A percentile compares a stretch with the other conserved stretches of the same genome.
Conservation (phyloP, 805 yeast species). For the Metschnikowia peoriensis region DNA sequence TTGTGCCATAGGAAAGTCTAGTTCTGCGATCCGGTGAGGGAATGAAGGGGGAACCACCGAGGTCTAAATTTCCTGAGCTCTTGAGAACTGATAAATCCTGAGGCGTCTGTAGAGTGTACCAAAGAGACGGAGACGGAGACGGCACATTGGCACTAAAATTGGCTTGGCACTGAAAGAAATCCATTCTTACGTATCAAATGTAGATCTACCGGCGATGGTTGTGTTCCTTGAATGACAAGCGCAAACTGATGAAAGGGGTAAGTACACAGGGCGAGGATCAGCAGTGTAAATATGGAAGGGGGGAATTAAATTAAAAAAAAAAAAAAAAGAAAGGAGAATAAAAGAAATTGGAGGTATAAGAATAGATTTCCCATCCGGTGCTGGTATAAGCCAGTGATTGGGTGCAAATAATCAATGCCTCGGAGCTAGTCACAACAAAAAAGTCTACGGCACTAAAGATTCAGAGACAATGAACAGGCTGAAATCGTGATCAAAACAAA, state of each 20-base stretch:
- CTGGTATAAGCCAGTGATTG: background rate
- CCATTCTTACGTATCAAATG: background rate
- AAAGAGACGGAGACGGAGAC: background rate
- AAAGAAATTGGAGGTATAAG: constrained; percentile 2
- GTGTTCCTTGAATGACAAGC: background rate
- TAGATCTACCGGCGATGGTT: background rate
- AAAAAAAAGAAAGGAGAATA: background rate
- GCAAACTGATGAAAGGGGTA: background rate
- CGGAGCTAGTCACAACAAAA: background rate
- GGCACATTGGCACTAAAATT: background rate
- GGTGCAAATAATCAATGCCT: constrained; percentile 2
- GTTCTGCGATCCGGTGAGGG: background rate
- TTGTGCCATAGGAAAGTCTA: too few relatives aligned
- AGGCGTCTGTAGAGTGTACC: constrained; percentile 4
- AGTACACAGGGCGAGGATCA: background rate
- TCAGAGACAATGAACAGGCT: background rate
- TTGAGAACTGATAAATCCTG: constrained; percentile 3
- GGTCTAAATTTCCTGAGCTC: background rate
- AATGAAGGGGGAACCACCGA: background rate
- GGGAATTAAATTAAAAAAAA: background rate
- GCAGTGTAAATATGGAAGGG: background rate
- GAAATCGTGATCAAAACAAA: background rate
- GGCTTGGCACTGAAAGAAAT: background rate
- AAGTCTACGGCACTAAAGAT: background rate
- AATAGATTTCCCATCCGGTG: background rate